Evolutionary conservation across 768 basidiomycete species (phyloP), one percentile per base, ranked within the genome.

Genomic region (Leccinum fibrillosum): DNA sequence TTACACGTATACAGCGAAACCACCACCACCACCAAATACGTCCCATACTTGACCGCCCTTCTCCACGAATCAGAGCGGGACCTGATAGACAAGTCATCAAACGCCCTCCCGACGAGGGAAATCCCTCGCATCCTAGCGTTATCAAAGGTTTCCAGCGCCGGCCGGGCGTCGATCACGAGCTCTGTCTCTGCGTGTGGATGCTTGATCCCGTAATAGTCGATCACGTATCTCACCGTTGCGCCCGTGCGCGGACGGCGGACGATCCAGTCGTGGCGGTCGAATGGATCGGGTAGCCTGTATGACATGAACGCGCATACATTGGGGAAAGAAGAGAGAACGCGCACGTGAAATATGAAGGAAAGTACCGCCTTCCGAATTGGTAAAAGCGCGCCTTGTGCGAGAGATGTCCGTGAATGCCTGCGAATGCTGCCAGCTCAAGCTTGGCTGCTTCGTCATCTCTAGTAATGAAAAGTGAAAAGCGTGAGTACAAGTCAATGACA

Each of bases 191-290:
- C 25, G 13, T 19, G 25, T 5, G 49, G 35, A 58, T 63, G 49
- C 25, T 54, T 63, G 32, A 58, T 17, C 10, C 61, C 61, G 4
- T 62, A 62, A 23, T 62, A 62, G 50, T 62, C 62, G 6, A 63
- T 63, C 7, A 58, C 60, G 25, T 62, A 62, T 28, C 59, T 47
- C 3, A 26, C 23, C n/a, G 19, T 44, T 50, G 30, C 39, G 4
- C 61, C 53, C 39, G 49, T 42, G 17, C 52, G 28, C 5, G 55
- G 55, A 48, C 55, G 61, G 15, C 55, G 55, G 28, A 62, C 30
- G 19, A 62, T 63, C 61, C 61, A 58, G 47, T 62, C 61, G 4
- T 63, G 61, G 39, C 61, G 55, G 51, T 62, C 61, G 4, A 62
- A 62, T 5, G 55, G 61, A 42, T 53, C 61, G 2, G 61, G 61